Conservation (phyloP, 2,329 filamentous ascomycete genomes). For the Elsinoe fawcettii region DNA sequence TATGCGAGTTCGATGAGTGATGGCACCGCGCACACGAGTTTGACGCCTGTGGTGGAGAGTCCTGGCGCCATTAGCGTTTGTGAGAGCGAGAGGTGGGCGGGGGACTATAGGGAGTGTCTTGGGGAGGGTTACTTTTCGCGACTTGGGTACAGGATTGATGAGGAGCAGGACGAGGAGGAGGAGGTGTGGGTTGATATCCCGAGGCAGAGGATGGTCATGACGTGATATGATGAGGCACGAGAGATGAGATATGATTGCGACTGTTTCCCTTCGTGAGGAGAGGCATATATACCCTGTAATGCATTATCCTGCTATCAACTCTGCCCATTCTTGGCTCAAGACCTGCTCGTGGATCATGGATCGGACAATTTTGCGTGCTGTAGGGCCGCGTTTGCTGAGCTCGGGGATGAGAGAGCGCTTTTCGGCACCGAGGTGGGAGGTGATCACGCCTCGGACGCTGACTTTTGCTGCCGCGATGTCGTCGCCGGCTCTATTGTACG, state of each 20-base stretch:
- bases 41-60: conserved; percentile 8
- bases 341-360: conserved; percentile 3
- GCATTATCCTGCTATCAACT: neutral
- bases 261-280: neutral
- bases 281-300: conserved; percentile 9
- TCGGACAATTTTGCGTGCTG: neutral
- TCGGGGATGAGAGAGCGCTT: neutral
- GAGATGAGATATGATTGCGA: neutral
- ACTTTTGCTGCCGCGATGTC: neutral
- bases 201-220: neutral
- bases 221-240: neutral
- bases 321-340: neutral
- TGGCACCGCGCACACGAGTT: neutral
- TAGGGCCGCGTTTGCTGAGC: neutral
- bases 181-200: conserved; percentile 7
- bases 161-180: neutral
- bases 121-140: conserved; percentile 1
- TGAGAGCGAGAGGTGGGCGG: conserved; percentile 8
- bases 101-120: conserved; percentile 11
- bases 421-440: neutral
- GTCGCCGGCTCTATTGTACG: neutral
- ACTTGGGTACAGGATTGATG: conserved; percentile 33
- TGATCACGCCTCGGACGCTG: neutral
- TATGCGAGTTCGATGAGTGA: neutral
- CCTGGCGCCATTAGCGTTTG: neutral